These are phyloP conservation scores for Globisporangium alternatum DNA, from an alignment of 352 stramenopile genomes.

Conservation along the genomic window DNA sequence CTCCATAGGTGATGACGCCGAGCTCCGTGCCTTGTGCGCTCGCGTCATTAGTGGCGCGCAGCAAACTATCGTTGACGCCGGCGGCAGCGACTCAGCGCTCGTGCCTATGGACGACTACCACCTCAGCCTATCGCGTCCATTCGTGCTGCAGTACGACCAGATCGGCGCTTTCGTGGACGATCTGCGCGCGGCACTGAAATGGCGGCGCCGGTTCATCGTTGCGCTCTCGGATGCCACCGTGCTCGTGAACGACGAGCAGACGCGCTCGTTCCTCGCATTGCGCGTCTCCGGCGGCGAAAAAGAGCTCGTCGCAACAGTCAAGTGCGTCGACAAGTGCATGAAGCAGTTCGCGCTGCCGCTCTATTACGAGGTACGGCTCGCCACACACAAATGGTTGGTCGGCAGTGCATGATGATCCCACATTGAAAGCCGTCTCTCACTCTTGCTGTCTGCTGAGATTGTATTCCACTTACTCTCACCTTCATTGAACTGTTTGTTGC, in stretches of 20 bases:
- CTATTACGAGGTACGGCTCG: slow-evolving; percentile 58
- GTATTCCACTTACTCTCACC: slow-evolving; percentile 7
- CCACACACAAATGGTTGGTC: too few relatives aligned
- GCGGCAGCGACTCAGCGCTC: slow-evolving; percentile 19
- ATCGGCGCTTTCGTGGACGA: slow-evolving; percentile 69
- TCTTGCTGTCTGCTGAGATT: neutral
- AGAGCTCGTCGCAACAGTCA: slow-evolving; percentile 37
- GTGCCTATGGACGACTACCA: slow-evolving; percentile 44
- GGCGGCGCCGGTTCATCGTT: slow-evolving; percentile 53
- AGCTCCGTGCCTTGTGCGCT: slow-evolving; percentile 26
- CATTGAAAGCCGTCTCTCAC: neutral
- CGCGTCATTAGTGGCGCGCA: slow-evolving; percentile 33
- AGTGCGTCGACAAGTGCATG: slow-evolving; percentile 66
- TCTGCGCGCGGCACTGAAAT: slow-evolving; percentile 66
- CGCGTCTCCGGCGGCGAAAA: slow-evolving; percentile 34
- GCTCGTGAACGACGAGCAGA: slow-evolving; percentile 71
- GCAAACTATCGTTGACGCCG: slow-evolving; percentile 17
- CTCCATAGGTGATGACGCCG: slow-evolving; percentile 26
- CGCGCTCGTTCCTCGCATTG: slow-evolving; percentile 71
- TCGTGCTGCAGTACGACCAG: slow-evolving; percentile 64
- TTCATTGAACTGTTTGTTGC: slow-evolving; percentile 37
- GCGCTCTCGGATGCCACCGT: slow-evolving; percentile 36
- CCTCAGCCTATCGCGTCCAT: slow-evolving; percentile 76
- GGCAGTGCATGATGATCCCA: neutral
- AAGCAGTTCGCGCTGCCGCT: slow-evolving; percentile 36